Evolutionary conservation across 106 monocot species (phyloP).

Genomic region (Allium fistulosum): DNA sequence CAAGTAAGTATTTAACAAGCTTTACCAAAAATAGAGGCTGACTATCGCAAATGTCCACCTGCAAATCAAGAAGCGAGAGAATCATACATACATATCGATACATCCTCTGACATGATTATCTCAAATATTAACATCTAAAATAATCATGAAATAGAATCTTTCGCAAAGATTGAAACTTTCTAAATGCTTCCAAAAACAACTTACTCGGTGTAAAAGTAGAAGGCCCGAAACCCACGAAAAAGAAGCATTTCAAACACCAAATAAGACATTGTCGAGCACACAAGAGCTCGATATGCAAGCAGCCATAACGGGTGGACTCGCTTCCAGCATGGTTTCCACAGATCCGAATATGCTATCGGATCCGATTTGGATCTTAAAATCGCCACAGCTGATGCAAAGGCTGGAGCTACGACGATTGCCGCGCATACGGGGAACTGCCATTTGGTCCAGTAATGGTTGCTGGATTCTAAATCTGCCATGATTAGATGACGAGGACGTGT

Average conservation of each 20-base stretch:
- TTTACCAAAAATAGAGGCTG: constrained; percentile 6
- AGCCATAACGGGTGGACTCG: constrained; percentile 8
- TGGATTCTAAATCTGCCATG: not conserved
- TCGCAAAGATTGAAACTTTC: not conserved
- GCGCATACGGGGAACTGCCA: constrained; percentile 13
- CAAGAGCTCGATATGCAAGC: constrained; percentile 5
- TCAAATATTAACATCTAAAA: not conserved
- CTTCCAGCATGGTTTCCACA: constrained; percentile 13
- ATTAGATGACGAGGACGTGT: not conserved
- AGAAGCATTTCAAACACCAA: not conserved
- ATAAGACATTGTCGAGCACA: constrained; percentile 6
- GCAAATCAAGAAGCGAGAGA: not conserved
- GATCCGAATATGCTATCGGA: constrained; percentile 1
- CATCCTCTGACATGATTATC: not conserved
- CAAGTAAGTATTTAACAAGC: not conserved
- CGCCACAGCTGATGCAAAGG: not conserved
- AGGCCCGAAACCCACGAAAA: constrained; percentile 4
- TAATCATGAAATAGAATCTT: not conserved
- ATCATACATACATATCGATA: constrained; percentile 1
- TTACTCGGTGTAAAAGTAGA: constrained; percentile 59
- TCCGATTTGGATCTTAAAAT: not conserved
- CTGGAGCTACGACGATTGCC: constrained; percentile 4
- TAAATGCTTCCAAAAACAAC: not conserved
- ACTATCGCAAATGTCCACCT: constrained; percentile 11
- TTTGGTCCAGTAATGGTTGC: not conserved